Evolutionary conservation across 768 basidiomycete species (phyloP).

Genomic region (Amanita thiersii): DNA sequence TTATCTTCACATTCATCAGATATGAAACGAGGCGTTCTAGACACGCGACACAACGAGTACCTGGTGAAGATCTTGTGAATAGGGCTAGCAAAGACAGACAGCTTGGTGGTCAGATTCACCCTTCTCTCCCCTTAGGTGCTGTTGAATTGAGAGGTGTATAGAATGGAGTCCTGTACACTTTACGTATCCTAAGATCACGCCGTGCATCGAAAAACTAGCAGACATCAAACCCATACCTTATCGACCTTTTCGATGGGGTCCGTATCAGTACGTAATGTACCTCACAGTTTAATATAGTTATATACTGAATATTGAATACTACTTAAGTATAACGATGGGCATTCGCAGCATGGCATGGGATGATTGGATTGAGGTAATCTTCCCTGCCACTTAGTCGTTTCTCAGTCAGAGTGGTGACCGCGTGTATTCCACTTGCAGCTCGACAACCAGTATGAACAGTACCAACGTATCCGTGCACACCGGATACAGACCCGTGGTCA

Average conservation of each 20-base stretch:
- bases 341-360: constrained; percentile 60
- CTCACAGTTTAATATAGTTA: constrained; percentile 6
- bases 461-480: constrained; percentile 50
- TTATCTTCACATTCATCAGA: too few relatives aligned
- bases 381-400: not conserved
- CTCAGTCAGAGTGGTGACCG: not conserved
- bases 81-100: constrained; percentile 15
- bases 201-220: constrained; percentile 28
- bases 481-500: constrained; percentile 46
- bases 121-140: not conserved
- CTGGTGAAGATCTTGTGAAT: too few relatives aligned
- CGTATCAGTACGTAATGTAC: constrained; percentile 60
- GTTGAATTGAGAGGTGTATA: constrained; percentile 1
- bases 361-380: constrained; percentile 63
- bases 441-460: constrained; percentile 46
- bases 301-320: not conserved
- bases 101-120: constrained; percentile 15
- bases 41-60: too few relatives aligned
- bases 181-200: constrained; percentile 39
- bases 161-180: constrained; percentile 49
- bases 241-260: constrained; percentile 54
- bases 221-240: constrained; percentile 54
- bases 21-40: too few relatives aligned
- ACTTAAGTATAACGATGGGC: constrained; percentile 56
- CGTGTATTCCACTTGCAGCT: constrained; percentile 45